Base-by-base conservation (phyloP, 352 stramenopile species). In the Phytopythium helicoides region DNA sequence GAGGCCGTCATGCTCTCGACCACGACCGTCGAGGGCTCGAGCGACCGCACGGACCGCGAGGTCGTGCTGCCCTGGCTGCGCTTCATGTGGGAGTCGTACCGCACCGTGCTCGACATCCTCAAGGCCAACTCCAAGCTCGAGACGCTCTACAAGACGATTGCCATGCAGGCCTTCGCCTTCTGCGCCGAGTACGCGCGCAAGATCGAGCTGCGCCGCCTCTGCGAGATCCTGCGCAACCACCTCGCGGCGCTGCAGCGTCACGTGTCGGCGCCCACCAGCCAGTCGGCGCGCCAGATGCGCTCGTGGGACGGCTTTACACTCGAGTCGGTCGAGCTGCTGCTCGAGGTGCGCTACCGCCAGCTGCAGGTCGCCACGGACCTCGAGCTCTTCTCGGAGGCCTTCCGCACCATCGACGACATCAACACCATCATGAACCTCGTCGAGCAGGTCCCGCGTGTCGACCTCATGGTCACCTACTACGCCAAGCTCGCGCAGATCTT, bases 341-440 rank as follows among this genome's bases (percentile, higher is more conserved):
- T 99, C 15, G 86, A 98, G 63, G 98, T 98, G 57, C 89, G 96
- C 28, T 99, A 99, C 75, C 86, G 82, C 50, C 97, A 99, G 68
- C 77, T 99, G 21, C 92, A 99, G 70, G 96, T 97, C 7, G 92
- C 96, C 12, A 96, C 89, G 25, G 67, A 89, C 41, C 76, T 99
- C 15, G 92, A 98, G 64, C 80, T 99, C 31, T 99, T 97, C 76
- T 98, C 90, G 3, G 97, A 99, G 68, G 96, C 92, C 25, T 99
- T 99, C 77, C 90, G 96, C 48, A 99, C 96, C 14, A 97, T 99
- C 33, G 97, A 99, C 71, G 97, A 99, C 74, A 99, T 99, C 68
- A 98, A 99, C 82, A 97, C 88, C 58, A 98, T 99, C 71, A 94
- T 99, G 68, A 87, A 81, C 54, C 52, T 92, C 10, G 76, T 87